Base-by-base conservation (phyloP, 495 filamentous ascomycete genomes). In the Penicillium riverlandense region DNA sequence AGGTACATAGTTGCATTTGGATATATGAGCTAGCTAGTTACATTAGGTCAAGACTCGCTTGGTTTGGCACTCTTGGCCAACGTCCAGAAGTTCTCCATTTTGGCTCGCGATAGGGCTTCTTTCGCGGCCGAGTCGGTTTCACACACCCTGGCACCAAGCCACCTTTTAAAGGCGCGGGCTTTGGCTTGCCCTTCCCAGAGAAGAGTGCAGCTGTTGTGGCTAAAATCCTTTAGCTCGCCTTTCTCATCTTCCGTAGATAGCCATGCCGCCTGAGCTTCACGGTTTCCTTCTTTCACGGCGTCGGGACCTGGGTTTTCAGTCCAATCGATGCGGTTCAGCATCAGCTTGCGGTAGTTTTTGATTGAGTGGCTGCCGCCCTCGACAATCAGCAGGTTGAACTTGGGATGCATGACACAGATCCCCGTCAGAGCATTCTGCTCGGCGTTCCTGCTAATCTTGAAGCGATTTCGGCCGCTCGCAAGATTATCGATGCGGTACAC, bases 21-120 rank as follows among this genome's bases (percentile, higher is more conserved):
- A 35, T 37, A 38, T 42, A 44, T 46, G 32, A 43, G 35, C 32
- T 34, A 34, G 9, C 32, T 10, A 34, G 9, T 10, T 11, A 34
- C 32, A 10, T 34, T 22, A 28, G 8, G 16, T 55, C 46, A 65
- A 33, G 54, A 58, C 31, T 69, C 67, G 38, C 47, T 54, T 43
- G 61, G 66, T 49, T 75, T 71, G 39, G 69, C 57, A 47, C 74
- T 84, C 78, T 95, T 97, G 3, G 90, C 92, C 59, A 90, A 69
- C n/a, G 83, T 84, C 92, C 92, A 99, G 55, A 97, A 90, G 54
- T 82, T 94, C 61, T 97, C 92, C 80, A 96, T 84, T 69, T 95
- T 96, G 7, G 77, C 75, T 50, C 85, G 78, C 4, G 78, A 66
- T 50, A 99, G 61, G 30, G 82, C 75, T 48, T 96, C 87, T 65